Conservation (phyloP, 1,284 basidiomycete genomes). For the Singerocomus inundabilis region DNA sequence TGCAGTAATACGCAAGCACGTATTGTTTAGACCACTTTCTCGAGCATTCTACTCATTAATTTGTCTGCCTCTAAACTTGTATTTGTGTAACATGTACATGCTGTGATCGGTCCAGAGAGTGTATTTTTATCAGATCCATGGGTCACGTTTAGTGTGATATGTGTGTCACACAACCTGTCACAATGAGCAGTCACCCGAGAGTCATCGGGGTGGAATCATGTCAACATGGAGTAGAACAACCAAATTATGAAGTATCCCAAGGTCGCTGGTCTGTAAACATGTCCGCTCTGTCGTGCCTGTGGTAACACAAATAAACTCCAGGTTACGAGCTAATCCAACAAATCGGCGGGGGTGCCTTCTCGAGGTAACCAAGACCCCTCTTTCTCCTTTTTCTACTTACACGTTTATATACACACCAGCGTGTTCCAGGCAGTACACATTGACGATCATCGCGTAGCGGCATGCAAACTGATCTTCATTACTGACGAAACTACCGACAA, state of each 20-base stretch:
- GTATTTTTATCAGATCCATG: too few species aligned
- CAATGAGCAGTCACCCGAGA: slow-evolving; percentile 9
- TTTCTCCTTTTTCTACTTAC: background rate
- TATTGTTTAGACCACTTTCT: too few species aligned
- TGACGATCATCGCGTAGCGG: slow-evolving; percentile 64
- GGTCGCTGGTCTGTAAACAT: slow-evolving; percentile 23
- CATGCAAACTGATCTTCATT: slow-evolving; percentile 81
- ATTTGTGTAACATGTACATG: too few species aligned
- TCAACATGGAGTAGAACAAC: slow-evolving; percentile 8
- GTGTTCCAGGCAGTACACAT: slow-evolving; percentile 81
- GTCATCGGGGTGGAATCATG: background rate
- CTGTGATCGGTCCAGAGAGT: too few species aligned
- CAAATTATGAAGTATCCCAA: slow-evolving; percentile 31
- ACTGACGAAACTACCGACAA: slow-evolving; percentile 57
- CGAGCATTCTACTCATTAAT: too few species aligned
- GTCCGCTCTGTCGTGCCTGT: background rate
- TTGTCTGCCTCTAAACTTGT: too few species aligned
- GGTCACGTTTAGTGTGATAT: background rate
- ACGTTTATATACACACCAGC: slow-evolving; percentile 39
- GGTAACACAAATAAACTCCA: slow-evolving; percentile 18
- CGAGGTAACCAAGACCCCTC: slow-evolving; percentile 50
- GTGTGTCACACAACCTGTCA: slow-evolving; percentile 29
- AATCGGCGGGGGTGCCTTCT: slow-evolving; percentile 85
- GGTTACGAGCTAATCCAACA: slow-evolving; percentile 73
- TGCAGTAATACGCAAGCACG: too few species aligned